Percentiles rank a stretch among this genome's conserved stretches.
Conservation (phyloP, 1,284 basidiomycete genomes). For the Volvariella volvacea region DNA sequence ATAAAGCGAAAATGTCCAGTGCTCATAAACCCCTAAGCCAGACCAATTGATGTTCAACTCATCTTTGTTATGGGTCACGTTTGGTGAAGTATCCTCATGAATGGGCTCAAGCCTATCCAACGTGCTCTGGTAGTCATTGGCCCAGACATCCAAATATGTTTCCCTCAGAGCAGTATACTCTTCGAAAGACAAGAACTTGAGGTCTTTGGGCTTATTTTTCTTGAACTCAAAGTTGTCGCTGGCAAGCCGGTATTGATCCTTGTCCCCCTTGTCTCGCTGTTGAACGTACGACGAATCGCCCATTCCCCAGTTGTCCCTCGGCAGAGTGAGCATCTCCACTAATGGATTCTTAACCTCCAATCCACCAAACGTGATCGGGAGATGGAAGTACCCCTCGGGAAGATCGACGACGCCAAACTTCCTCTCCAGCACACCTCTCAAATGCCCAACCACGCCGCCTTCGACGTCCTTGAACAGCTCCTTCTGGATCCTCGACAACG, state of each 20-base stretch:
- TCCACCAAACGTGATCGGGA: conserved; percentile 32
- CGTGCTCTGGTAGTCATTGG: conserved; percentile 21
- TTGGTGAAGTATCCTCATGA: conserved; percentile 16
- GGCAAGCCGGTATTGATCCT: conserved; percentile 7
- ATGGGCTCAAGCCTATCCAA: conserved; percentile 15
- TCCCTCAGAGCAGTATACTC: conserved; percentile 28
- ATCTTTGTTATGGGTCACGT: conserved; percentile 17
- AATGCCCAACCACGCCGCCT: conserved; percentile 25
- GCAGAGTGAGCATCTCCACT: conserved; percentile 30
- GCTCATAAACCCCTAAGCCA: conserved; percentile 17
- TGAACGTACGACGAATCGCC: conserved; percentile 2
- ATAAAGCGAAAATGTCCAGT: conserved; percentile 33
- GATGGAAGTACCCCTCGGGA: conserved; percentile 37
- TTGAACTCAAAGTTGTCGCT: conserved; percentile 22
- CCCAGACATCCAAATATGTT: conserved; percentile 24
- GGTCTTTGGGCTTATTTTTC: background rate
- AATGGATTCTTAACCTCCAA: conserved; percentile 32
- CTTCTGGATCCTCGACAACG: conserved; percentile 28
- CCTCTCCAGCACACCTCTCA: conserved; percentile 24
- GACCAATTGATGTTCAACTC: background rate
- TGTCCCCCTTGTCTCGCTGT: conserved; percentile 7
- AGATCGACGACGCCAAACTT: conserved; percentile 29
- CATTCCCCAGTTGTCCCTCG: conserved; percentile 2
- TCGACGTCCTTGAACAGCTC: conserved; percentile 25
- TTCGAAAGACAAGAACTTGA: conserved; percentile 26